Percentiles rank a stretch among this genome's conserved stretches.
These are phyloP conservation scores for Xylariomycetidae sp. DNA, from an alignment of 2,329 filamentous ascomycete genomes.

Conservation along the genomic window DNA sequence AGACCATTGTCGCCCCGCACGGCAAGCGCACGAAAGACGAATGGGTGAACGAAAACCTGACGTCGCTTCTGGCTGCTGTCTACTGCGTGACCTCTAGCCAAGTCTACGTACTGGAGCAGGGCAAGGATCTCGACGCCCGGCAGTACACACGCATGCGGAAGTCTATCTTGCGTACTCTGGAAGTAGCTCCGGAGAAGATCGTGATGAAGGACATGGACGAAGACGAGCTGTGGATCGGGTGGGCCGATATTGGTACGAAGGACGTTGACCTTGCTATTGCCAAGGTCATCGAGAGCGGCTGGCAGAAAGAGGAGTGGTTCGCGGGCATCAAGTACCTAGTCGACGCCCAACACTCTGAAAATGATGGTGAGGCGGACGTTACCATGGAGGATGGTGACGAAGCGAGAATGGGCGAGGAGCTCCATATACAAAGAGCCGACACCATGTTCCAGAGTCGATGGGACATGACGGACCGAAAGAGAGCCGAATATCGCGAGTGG, in stretches of 20 bases:
- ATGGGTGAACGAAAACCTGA: conserved; percentile 42
- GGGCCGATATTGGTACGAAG: conserved; percentile 39
- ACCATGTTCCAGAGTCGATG: conserved; percentile 73
- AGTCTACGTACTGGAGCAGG: conserved; percentile 34
- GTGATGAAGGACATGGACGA: conserved; percentile 33
- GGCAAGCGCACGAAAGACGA: conserved; percentile 41
- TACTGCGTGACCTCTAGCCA: conserved; percentile 54
- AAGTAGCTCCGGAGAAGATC: conserved; percentile 34
- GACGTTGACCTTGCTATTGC: conserved; percentile 59
- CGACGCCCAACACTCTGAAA: conserved; percentile 16
- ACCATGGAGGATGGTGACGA: conserved; percentile 30
- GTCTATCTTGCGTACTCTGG: conserved; percentile 39
- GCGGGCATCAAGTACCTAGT: conserved; percentile 50
- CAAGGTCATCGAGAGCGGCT: conserved; percentile 49
- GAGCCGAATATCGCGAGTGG: conserved; percentile 59
- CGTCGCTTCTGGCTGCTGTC: conserved; percentile 53
- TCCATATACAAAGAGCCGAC: conserved; percentile 44
- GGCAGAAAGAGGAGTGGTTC: conserved; percentile 61
- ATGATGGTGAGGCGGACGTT: conserved; percentile 25
- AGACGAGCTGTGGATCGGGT: conserved; percentile 48
- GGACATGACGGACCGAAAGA: conserved; percentile 58
- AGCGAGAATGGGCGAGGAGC: conserved; percentile 28
- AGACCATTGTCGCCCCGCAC: conserved; percentile 42
- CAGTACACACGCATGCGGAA: conserved; percentile 42
- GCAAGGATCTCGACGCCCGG: conserved; percentile 33